Evolutionary conservation across 306 rosid genomes (phyloP), one percentile per base, ranked within the genome.

Genomic region (Dalbergia oliveri): DNA sequence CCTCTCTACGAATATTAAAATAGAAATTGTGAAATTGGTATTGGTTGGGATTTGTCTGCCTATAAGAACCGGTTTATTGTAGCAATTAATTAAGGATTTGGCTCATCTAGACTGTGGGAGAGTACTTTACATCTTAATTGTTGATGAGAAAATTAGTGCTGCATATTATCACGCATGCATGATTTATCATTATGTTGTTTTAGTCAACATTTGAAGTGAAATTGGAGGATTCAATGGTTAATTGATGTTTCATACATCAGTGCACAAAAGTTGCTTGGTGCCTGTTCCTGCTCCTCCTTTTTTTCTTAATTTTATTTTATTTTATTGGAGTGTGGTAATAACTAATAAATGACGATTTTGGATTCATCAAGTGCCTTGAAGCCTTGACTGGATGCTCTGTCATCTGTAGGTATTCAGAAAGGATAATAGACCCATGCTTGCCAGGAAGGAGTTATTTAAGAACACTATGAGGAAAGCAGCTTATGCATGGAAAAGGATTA

Each of bases 371-470:
- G 71, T 49, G 53, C 13, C 76, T 26, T 82, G 64, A 73, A 54
- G 77, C 18, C 9, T 76, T 68, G 72, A 51, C 66, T 74, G 57
- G 41, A 44, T 81, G 57, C 43, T 45, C 34, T 73, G 66, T 78
- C 31, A 4, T 67, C 45, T 72, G 67, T 53, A 95, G 99, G 94
- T 47, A 19, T 95, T 95, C 84, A 87, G 79, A 73, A 95, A 95
- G 94, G 99, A 95, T 71, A 44, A 90, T 79, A 93, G 99, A 79
- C 47, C 90, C 11, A 81, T 62, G 86, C 90, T 91, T 33, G 76
- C 79, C n/a, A 90, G 99, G 86, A 95, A 93, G 86, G 97, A 87
- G 39, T 84, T 95, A 82, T 95, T 95, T 79, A 93, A 89, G 84
- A 86, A 86, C 84, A 95, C 98, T 12, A 83, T 95, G 84, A 87